A percentile compares a stretch with the other conserved stretches of the same genome.
phyloP scores from a whole-genome alignment of 106 monocot genomes.

The Dioscorea zingiberensis region DNA sequence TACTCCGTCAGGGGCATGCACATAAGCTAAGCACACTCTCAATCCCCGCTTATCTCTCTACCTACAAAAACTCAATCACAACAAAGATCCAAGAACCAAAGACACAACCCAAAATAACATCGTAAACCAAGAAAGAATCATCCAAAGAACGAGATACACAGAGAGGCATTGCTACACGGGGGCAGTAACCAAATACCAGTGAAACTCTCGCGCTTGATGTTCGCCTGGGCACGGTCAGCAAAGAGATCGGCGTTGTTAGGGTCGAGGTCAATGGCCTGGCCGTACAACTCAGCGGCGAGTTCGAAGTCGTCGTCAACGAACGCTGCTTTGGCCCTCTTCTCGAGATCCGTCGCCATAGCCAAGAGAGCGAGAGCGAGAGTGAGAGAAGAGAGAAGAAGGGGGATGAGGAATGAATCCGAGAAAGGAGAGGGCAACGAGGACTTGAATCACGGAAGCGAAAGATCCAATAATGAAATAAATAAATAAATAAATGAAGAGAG shows the following conservation, averaged over 20 bases:
- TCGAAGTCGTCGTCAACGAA: conserved; percentile 41
- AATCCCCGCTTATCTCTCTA: too few species aligned
- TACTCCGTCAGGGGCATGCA: too few species aligned
- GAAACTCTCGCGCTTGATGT: conserved; percentile 31
- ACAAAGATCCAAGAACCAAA: too few species aligned
- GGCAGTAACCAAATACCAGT: conserved; percentile 13
- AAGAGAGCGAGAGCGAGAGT: not conserved
- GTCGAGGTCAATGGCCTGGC: conserved; percentile 29
- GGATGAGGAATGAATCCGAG: not conserved
- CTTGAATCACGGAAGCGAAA: not conserved
- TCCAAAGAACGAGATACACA: too few species aligned
- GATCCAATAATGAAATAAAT: too few species aligned
- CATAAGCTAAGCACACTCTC: too few species aligned
- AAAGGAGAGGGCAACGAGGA: not conserved
- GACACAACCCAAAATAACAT: too few species aligned
- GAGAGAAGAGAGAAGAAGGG: too few species aligned
- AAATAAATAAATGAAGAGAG: too few species aligned
- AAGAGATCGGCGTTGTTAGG: conserved; percentile 24
- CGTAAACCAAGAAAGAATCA: too few species aligned
- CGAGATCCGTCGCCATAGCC: conserved; percentile 30
- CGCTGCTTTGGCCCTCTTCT: conserved; percentile 24
- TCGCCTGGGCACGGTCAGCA: conserved; percentile 44
- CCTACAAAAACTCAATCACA: too few species aligned
- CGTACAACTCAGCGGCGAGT: conserved; percentile 24
- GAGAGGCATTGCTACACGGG: too few species aligned